Evolutionary conservation across 176 grass and related monocot genomes (phyloP).

Genomic region (Oryza brachyantha): DNA sequence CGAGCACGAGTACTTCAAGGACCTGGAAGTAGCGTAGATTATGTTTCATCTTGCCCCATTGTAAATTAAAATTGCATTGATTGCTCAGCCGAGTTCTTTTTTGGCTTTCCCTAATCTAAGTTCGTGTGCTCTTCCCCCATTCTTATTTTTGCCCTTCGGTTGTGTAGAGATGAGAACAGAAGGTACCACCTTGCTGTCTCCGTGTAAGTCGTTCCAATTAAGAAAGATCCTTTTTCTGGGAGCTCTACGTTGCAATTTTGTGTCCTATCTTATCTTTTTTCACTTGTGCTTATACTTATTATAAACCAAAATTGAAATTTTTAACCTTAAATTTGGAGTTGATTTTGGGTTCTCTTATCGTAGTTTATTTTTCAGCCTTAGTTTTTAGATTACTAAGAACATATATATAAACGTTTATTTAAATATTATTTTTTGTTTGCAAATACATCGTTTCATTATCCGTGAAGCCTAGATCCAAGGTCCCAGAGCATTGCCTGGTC

Average conservation of each 20-base stretch:
- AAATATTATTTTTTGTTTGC: too few species aligned
- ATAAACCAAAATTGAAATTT: too few species aligned
- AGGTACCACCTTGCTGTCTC: not conserved
- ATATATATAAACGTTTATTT: too few species aligned
- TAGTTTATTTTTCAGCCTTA: too few species aligned
- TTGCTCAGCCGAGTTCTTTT: not conserved
- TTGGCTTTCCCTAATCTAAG: conserved; percentile 5
- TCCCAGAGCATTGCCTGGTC: too few species aligned
- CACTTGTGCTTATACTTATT: too few species aligned
- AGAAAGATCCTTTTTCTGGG: conserved; percentile 2
- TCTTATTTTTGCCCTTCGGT: not conserved
- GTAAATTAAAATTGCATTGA: conserved; percentile 40
- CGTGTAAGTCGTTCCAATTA: not conserved
- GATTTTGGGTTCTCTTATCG: too few species aligned
- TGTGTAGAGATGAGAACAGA: conserved; percentile 24
- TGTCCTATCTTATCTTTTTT: too few species aligned
- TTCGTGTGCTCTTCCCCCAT: not conserved
- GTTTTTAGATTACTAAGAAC: too few species aligned
- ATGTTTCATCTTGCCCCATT: not conserved
- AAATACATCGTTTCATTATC: too few species aligned
- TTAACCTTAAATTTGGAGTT: too few species aligned
- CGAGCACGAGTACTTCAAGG: conserved; percentile 73
- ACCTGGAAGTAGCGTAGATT: conserved; percentile 44
- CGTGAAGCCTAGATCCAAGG: not conserved
- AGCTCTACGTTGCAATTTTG: conserved; percentile 16